Evolutionary conservation across 768 basidiomycete species (phyloP).

Genomic region (Melanogaster broomeanus): DNA sequence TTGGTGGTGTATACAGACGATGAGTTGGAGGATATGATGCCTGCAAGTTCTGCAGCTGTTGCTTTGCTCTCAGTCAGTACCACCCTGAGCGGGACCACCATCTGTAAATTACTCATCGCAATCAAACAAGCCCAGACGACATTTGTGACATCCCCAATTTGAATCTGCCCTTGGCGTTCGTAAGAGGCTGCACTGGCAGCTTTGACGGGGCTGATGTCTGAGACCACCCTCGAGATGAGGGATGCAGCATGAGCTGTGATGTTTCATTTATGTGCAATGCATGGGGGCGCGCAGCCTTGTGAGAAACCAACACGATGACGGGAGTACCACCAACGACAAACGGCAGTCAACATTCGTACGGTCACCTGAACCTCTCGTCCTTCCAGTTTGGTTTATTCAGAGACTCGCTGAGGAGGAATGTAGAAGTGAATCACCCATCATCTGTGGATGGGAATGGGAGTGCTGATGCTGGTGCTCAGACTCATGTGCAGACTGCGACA

Average conservation of each 20-base stretch:
- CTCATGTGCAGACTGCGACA: background rate
- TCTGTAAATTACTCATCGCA: slow-evolving; percentile 84
- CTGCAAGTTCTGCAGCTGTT: slow-evolving; percentile 29
- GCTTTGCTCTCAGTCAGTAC: slow-evolving; percentile 65
- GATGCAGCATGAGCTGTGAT: slow-evolving; percentile 72
- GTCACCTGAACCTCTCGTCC: slow-evolving; percentile 30
- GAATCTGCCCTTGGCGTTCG: slow-evolving; percentile 66
- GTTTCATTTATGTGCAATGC: slow-evolving; percentile 64
- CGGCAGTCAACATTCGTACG: slow-evolving; percentile 27
- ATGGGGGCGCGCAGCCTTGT: slow-evolving; percentile 66
- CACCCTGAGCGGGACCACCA: slow-evolving; percentile 82
- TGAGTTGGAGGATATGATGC: slow-evolving; percentile 33
- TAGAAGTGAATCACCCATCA: slow-evolving; percentile 21
- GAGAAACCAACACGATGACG: slow-evolving; percentile 46
- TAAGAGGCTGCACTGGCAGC: slow-evolving; percentile 77
- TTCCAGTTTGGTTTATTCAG: slow-evolving; percentile 35
- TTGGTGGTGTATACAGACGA: slow-evolving; percentile 21
- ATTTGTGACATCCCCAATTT: slow-evolving; percentile 84
- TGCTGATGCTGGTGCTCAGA: background rate
- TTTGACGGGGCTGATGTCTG: slow-evolving; percentile 88
- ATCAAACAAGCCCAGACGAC: slow-evolving; percentile 98
- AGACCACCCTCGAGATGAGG: slow-evolving; percentile 72
- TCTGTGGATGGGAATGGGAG: slow-evolving; percentile 1
- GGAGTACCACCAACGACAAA: background rate
- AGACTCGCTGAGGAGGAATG: slow-evolving; percentile 31